Evolutionary conservation across 768 basidiomycete species (phyloP).

Genomic region (Floccularia luteovirens): DNA sequence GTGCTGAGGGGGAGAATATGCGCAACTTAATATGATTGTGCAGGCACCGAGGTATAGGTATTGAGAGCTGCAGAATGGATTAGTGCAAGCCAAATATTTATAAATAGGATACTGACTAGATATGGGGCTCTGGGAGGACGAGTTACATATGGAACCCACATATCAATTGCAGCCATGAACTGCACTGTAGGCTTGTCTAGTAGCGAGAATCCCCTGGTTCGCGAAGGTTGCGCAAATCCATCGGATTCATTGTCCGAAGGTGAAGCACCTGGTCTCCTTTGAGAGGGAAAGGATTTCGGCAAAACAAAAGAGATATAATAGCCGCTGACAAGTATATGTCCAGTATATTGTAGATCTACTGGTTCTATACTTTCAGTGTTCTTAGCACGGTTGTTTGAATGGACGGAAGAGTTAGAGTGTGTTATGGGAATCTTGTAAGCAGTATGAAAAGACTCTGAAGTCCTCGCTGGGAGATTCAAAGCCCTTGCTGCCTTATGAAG

Average conservation of each 20-base stretch:
- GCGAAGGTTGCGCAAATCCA: slow-evolving; percentile 15
- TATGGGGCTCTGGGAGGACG: slow-evolving; percentile 70
- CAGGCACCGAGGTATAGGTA: slow-evolving; percentile 72
- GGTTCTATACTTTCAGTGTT: slow-evolving; percentile 28
- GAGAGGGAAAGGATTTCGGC: slow-evolving; percentile 53
- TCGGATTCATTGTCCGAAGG: slow-evolving; percentile 22
- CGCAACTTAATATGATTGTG: slow-evolving; percentile 69
- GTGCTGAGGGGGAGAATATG: slow-evolving; percentile 55
- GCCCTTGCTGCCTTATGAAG: slow-evolving; percentile 64
- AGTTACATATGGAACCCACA: slow-evolving; percentile 64
- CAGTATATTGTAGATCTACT: slow-evolving; percentile 63
- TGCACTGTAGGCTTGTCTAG: slow-evolving; percentile 55
- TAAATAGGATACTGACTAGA: slow-evolving; percentile 36
- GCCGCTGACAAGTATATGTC: slow-evolving; percentile 68
- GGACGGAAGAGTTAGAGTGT: slow-evolving; percentile 17
- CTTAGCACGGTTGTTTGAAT: slow-evolving; percentile 27
- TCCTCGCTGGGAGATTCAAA: slow-evolving; percentile 56
- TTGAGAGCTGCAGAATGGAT: slow-evolving; percentile 45
- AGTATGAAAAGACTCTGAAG: slow-evolving; percentile 51
- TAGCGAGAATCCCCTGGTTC: slow-evolving; percentile 45
- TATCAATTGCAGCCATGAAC: slow-evolving; percentile 77
- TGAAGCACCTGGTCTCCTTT: slow-evolving; percentile 11
- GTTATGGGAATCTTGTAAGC: slow-evolving; percentile 38
- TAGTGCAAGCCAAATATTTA: slow-evolving; percentile 5
- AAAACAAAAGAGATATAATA: slow-evolving; percentile 74